These are phyloP conservation scores for Moesziomyces parantarcticus DNA, from an alignment of 1,284 basidiomycete species.

Conservation along the genomic window DNA sequence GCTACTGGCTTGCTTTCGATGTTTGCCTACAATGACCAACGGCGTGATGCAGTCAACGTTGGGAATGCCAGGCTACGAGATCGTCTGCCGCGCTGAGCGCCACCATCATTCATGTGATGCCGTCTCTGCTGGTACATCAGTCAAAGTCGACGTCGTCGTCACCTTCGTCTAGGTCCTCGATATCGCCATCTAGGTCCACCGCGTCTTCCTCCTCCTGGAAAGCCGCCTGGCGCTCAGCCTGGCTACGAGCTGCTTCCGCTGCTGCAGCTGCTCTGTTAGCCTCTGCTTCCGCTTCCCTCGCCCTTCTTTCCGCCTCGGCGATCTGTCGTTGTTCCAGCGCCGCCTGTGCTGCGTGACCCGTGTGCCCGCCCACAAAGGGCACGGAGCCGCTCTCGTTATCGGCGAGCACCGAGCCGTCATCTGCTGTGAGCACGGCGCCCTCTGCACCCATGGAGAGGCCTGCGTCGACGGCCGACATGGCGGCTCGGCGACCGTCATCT, in stretches of 20 bases:
- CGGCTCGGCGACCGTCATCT: constrained; percentile 41
- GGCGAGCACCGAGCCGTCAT: constrained; percentile 13
- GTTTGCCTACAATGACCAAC: no score
- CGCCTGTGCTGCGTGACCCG: constrained; percentile 36
- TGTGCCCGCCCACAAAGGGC: constrained; percentile 29
- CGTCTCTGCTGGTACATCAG: neutral
- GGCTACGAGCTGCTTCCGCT: constrained; percentile 32
- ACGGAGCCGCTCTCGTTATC: constrained; percentile 15
- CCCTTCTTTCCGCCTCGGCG: constrained; percentile 33
- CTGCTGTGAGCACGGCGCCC: constrained; percentile 3
- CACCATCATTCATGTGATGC: no score
- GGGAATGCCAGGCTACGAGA: no score
- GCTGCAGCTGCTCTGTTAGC: constrained; percentile 34
- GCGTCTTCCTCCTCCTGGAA: constrained; percentile 44
- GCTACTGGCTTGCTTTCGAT: no score
- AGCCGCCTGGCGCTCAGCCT: constrained; percentile 37
- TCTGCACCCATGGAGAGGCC: constrained; percentile 18
- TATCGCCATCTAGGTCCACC: constrained; percentile 53
- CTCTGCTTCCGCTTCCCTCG: constrained; percentile 40
- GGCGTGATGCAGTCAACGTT: no score
- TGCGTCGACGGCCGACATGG: constrained; percentile 25
- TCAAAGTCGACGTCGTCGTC: constrained; percentile 51
- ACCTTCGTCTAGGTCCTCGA: constrained; percentile 56
- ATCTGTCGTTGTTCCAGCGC: constrained; percentile 25
- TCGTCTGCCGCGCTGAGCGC: no score